Base-by-base conservation (phyloP, 2,329 filamentous ascomycete genomes). In the Fusarium illudens region DNA sequence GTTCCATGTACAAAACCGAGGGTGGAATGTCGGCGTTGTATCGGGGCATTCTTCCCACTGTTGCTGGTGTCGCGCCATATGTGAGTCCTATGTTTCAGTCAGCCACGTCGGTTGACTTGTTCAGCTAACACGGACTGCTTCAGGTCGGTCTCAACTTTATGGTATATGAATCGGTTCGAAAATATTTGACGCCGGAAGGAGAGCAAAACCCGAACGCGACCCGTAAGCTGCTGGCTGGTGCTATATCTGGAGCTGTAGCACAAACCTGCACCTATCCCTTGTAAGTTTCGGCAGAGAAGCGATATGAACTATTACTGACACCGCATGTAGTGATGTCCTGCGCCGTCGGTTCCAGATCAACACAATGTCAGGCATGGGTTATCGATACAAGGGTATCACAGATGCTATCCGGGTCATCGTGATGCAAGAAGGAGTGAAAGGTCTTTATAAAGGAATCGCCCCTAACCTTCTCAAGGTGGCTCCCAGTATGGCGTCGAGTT, bases 231-330 rank as follows among this genome's bases (percentile, higher is more conserved):
- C 86, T 90, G 27, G 95, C 96, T 4, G 96, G 96, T 60, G 96
- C 96, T 13, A 88, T 98, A 54, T 97, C 94, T n/a, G 96, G 96
- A 36, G 96, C 93, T 27, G 92, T 99, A 54, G 96, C 96, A 39
- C 96, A 99, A 79, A 98, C 95, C 3, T 97, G 92, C 85, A 99
- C 96, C 75, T 99, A 99, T 81, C 96, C 96, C 65, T 97, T 99
- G 92, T 97, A 81, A 86, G 92, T 42, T 42, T 52, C 30, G 20
- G 10, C 62, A 27, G 4, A 15, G 11, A 4, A 6, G 15, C 12
- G 22, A 53, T 72, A 57, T 65, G 73, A 76, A 77, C 63, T 76
- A 53, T 13, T 10, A 17, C 6, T 49, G 12, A 67, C 52, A 17
- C 12, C 4, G 20, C 17, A 36, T 46, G 13, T 9, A 96, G 93